These are phyloP conservation scores for Penicillium freii DNA, from an alignment of 2,329 filamentous ascomycete species.

Conservation along the genomic window DNA sequence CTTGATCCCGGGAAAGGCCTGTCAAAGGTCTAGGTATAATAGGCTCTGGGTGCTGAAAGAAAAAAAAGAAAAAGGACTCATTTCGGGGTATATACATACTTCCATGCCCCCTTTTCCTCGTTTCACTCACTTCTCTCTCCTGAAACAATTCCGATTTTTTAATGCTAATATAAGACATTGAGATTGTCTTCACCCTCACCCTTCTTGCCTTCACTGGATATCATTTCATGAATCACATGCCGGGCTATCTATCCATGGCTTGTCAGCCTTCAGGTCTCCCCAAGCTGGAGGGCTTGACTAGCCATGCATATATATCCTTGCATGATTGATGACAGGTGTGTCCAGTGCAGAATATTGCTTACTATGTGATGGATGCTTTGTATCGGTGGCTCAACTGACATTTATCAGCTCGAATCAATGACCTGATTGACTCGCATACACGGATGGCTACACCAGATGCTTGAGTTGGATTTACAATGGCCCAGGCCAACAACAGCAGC, in stretches of 20 bases:
- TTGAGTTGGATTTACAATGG: not conserved
- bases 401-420: not conserved
- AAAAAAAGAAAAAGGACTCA: not conserved
- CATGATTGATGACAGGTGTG: not conserved
- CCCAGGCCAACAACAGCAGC: not conserved
- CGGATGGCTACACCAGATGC: not conserved
- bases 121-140: too few species aligned
- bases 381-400: not conserved
- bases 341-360: not conserved
- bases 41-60: not conserved
- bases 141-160: not conserved
- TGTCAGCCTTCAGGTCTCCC: not conserved
- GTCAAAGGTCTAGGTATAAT: not conserved
- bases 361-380: not conserved
- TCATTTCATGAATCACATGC: not conserved
- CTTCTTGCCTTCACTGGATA: not conserved
- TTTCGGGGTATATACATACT: not conserved
- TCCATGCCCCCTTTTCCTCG: not conserved
- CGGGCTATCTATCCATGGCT: not conserved
- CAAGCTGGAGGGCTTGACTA: not conserved
- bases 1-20: not conserved
- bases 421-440: not conserved
- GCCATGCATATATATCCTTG: not conserved
- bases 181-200: too few species aligned
- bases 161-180: too few species aligned